Conservation (phyloP, 2,329 filamentous ascomycete genomes). For the Pyricularia grisea region DNA sequence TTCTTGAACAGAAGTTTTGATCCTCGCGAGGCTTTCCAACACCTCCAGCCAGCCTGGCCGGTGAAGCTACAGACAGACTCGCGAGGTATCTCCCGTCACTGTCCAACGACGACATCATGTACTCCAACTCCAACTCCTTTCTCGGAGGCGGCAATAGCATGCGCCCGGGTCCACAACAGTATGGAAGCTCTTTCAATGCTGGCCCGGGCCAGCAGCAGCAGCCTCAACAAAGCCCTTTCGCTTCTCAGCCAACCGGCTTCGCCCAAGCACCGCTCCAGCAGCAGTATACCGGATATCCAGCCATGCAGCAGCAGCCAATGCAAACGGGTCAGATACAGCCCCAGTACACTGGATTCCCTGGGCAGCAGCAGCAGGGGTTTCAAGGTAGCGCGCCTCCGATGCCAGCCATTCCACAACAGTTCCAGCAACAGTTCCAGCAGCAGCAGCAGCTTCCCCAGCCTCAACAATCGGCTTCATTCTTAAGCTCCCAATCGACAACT, state of each 20-base stretch:
- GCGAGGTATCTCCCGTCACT: neutral
- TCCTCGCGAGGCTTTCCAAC: neutral
- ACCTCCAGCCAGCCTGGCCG: neutral
- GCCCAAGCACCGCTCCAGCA: conserved; percentile 44
- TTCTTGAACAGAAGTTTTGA: neutral
- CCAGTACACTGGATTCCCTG: conserved; percentile 59
- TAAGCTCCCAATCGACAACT: conserved; percentile 9
- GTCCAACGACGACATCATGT: conserved; percentile 49
- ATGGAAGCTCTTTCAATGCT: conserved; percentile 39
- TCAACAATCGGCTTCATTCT: conserved; percentile 25
- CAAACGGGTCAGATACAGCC: conserved; percentile 51
- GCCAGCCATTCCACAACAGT: conserved; percentile 45
- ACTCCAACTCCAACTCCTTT: conserved; percentile 80
- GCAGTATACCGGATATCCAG: conserved; percentile 52
- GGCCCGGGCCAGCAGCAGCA: conserved; percentile 32
- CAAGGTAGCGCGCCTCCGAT: conserved; percentile 50
- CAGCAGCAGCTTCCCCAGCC: conserved; percentile 30
- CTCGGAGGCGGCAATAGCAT: conserved; percentile 74
- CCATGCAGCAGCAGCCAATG: conserved; percentile 43
- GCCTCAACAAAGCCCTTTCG: conserved; percentile 32
- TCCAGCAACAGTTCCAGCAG: conserved; percentile 36
- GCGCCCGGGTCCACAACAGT: conserved; percentile 57
- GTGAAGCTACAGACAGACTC: neutral
- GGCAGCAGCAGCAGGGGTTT: conserved; percentile 49
- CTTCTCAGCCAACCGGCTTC: conserved; percentile 51